Percentiles rank a stretch among this genome's conserved stretches.
These are phyloP conservation scores for Russula virescens DNA, from an alignment of 768 basidiomycete genomes.

Conservation along the genomic window DNA sequence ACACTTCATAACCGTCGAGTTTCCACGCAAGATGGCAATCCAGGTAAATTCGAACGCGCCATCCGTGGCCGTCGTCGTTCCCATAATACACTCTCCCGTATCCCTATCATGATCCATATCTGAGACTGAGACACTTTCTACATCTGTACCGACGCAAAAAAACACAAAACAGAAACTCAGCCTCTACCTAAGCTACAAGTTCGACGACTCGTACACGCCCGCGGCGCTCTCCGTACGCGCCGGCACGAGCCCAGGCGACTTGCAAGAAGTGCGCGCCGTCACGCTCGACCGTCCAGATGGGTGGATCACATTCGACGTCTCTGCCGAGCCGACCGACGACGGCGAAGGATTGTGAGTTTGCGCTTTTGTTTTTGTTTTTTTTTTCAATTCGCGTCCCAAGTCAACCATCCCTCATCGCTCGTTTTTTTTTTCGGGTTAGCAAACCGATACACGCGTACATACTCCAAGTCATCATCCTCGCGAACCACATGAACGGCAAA, in stretches of 20 bases:
- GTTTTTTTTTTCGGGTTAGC: slow-evolving; percentile 35
- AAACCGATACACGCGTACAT: slow-evolving; percentile 87
- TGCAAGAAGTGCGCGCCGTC: slow-evolving; percentile 85
- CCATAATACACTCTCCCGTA: background rate
- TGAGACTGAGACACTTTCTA: no score
- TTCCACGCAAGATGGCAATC: slow-evolving; percentile 82
- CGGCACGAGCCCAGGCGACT: slow-evolving; percentile 84
- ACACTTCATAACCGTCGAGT: slow-evolving; percentile 91
- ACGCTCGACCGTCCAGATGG: slow-evolving; percentile 89
- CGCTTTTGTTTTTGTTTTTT: background rate
- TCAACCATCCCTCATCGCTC: no score
- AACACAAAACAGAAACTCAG: slow-evolving; percentile 65
- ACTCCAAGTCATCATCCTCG: slow-evolving; percentile 81
- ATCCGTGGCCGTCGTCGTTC: no score
- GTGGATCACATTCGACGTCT: slow-evolving; percentile 86
- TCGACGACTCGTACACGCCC: slow-evolving; percentile 97
- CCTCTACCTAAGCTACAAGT: slow-evolving; percentile 69
- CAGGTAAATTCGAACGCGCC: slow-evolving; percentile 62
- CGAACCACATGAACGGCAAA: slow-evolving; percentile 97
- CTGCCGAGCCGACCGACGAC: slow-evolving; percentile 72
- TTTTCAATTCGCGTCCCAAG: no score
- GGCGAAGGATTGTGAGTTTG: slow-evolving; percentile 67
- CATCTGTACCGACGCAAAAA: no score
- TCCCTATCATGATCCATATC: no score
- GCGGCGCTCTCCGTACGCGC: slow-evolving; percentile 86